Conservation (phyloP, 768 basidiomycete species). For the Auricularia cornea region DNA sequence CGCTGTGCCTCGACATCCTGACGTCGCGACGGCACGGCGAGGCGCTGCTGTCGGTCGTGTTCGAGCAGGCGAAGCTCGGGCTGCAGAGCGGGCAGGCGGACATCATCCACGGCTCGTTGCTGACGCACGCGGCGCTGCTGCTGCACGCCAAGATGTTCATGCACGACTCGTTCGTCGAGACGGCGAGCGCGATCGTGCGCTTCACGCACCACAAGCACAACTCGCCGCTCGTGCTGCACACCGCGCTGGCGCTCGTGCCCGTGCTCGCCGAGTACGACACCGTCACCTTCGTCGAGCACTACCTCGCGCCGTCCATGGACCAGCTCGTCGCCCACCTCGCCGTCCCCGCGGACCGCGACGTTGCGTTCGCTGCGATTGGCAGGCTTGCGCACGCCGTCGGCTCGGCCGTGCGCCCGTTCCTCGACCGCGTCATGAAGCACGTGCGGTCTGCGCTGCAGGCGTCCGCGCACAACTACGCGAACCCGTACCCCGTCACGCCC, state of each 20-base stretch:
- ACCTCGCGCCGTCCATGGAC: no score
- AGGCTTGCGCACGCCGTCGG: conserved; percentile 87
- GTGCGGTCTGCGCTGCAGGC: conserved; percentile 82
- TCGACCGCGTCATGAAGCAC: no score
- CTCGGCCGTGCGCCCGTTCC: conserved; percentile 92
- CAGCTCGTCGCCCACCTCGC: conserved; percentile 81
- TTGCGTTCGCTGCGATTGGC: conserved; percentile 93
- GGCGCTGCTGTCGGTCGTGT: no score
- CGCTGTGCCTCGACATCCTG: conserved; percentile 85
- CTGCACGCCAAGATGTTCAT: conserved; percentile 92
- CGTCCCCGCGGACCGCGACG: conserved; percentile 62
- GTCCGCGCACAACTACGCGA: no score
- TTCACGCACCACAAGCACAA: conserved; percentile 79
- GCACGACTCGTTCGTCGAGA: conserved; percentile 77
- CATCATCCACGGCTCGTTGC: no score
- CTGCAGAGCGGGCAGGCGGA: no score
- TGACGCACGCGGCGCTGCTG: conserved; percentile 80
- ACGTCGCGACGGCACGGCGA: conserved; percentile 19
- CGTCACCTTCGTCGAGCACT: no score
- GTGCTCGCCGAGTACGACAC: no score
- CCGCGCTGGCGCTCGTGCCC: no score
- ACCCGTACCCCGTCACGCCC: no score
- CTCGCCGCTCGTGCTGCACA: conserved; percentile 77
- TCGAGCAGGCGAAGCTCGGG: no score
- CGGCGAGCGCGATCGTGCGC: conserved; percentile 81